Percentiles rank a stretch among this genome's conserved stretches.
phyloP scores from a whole-genome alignment of 352 stramenopile species.

The Phytophthora cactorum region DNA sequence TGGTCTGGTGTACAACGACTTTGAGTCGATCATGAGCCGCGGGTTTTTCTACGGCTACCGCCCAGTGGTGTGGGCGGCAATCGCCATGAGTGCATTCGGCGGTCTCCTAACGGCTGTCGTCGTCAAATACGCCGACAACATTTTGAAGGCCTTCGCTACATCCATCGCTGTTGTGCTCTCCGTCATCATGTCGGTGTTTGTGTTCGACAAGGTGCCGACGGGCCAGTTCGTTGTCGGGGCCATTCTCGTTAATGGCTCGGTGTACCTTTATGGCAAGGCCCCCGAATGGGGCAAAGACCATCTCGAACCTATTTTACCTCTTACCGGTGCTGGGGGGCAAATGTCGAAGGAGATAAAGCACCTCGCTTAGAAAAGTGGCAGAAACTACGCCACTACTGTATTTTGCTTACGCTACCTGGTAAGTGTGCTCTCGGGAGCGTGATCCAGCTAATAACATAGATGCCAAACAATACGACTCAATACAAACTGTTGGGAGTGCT shows the following conservation, averaged over 20 bases:
- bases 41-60: conserved; percentile 89
- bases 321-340: conserved; percentile 7
- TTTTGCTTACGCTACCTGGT: conserved; percentile 7
- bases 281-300: conserved; percentile 43
- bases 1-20: conserved; percentile 72
- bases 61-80: conserved; percentile 76
- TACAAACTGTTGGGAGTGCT: not conserved
- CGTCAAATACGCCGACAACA: conserved; percentile 90
- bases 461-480: conserved; percentile 22
- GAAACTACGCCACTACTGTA: conserved; percentile 8
- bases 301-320: conserved; percentile 28
- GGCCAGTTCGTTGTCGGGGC: conserved; percentile 76
- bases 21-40: conserved; percentile 48
- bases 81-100: conserved; percentile 71
- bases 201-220: conserved; percentile 86
- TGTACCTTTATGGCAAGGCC: conserved; percentile 80
- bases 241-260: conserved; percentile 80
- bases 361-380: conserved; percentile 14
- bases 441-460: conserved; percentile 19
- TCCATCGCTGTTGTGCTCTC: conserved; percentile 85
- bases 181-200: conserved; percentile 83
- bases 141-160: conserved; percentile 88
- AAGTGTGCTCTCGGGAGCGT: not conserved
- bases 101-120: conserved; percentile 84
- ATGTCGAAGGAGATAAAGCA: conserved; percentile 27